Conservation (phyloP, 1,284 basidiomycete genomes). For the Ceratobasidium sp. region DNA sequence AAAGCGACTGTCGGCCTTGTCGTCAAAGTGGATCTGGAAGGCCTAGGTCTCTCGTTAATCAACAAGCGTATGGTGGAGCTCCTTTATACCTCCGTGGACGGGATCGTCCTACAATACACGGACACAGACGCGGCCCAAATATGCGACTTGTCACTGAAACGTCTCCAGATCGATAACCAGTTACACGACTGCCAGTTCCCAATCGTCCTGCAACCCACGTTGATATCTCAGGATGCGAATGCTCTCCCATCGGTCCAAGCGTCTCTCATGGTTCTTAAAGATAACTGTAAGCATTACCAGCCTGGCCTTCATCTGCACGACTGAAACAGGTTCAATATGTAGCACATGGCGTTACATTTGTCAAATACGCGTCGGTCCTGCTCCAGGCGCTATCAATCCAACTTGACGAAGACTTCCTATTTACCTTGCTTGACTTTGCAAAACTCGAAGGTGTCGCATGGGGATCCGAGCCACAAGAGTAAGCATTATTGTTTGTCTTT, state of each 20-base stretch:
- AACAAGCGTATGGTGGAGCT: slow-evolving; percentile 92
- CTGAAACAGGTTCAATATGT: neutral
- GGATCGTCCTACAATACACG: slow-evolving; percentile 88
- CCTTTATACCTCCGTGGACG: slow-evolving; percentile 86
- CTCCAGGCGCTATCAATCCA: slow-evolving; percentile 96
- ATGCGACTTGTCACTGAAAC: slow-evolving; percentile 86
- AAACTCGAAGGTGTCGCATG: slow-evolving; percentile 93
- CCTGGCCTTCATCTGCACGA: neutral
- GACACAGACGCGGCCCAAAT: slow-evolving; percentile 87
- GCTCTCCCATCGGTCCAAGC: slow-evolving; percentile 92
- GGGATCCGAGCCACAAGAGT: slow-evolving; percentile 85
- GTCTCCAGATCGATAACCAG: slow-evolving; percentile 97
- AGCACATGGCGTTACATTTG: slow-evolving; percentile 90
- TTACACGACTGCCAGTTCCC: slow-evolving; percentile 97
- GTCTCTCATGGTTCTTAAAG: slow-evolving; percentile 91
- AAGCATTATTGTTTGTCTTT: slow-evolving; percentile 39
- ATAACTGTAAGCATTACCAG: slow-evolving; percentile 74
- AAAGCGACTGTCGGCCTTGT: slow-evolving; percentile 80
- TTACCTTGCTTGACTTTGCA: slow-evolving; percentile 91
- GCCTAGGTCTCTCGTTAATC: slow-evolving; percentile 93
- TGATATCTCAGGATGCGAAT: slow-evolving; percentile 84
- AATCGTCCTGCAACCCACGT: slow-evolving; percentile 95
- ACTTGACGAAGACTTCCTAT: slow-evolving; percentile 96
- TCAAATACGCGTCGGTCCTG: slow-evolving; percentile 97
- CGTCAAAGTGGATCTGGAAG: slow-evolving; percentile 85